A percentile compares a stretch with the other conserved stretches of the same genome.
phyloP scores from a whole-genome alignment of 768 basidiomycete species.

The Boletus reticuloceps region DNA sequence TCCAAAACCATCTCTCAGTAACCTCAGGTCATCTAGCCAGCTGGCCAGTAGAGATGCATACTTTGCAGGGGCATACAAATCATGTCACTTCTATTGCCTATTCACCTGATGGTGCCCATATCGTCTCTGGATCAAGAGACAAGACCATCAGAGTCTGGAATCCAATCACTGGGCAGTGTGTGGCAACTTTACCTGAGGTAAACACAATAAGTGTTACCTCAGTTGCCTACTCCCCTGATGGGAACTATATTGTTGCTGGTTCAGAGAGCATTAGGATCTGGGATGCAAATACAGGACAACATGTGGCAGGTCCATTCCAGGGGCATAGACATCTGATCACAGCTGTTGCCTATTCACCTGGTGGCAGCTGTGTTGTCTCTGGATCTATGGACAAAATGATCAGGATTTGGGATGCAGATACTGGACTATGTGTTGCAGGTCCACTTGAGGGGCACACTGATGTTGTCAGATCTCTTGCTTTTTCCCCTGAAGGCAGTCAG shows the following conservation, averaged over 20 bases:
- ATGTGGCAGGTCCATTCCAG: conserved; percentile 11
- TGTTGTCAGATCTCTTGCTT: conserved; percentile 6
- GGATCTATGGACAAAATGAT: conserved; percentile 13
- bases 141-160: conserved; percentile 20
- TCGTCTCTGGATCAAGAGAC: conserved; percentile 27
- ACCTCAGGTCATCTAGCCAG: conserved; percentile 1
- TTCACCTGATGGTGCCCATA: conserved; percentile 20
- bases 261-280: conserved; percentile 20
- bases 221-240: conserved; percentile 28
- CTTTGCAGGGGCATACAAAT: conserved; percentile 14
- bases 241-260: conserved; percentile 13
- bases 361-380: conserved; percentile 22
- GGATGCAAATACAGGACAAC: conserved; percentile 16
- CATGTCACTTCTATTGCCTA: conserved; percentile 14
- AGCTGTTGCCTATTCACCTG: conserved; percentile 17
- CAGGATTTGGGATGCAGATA: conserved; percentile 15
- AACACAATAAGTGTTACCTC: not conserved
- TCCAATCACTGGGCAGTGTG: conserved; percentile 14
- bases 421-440: conserved; percentile 1
- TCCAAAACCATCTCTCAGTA: conserved; percentile 12
- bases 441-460: conserved; percentile 2
- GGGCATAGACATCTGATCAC: conserved; percentile 4
- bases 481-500: conserved; percentile 11
- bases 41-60: conserved; percentile 20
- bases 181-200: not conserved